Evolutionary conservation across 2,329 filamentous ascomycete species (phyloP).

Genomic region (Aspergillus sp.): DNA sequence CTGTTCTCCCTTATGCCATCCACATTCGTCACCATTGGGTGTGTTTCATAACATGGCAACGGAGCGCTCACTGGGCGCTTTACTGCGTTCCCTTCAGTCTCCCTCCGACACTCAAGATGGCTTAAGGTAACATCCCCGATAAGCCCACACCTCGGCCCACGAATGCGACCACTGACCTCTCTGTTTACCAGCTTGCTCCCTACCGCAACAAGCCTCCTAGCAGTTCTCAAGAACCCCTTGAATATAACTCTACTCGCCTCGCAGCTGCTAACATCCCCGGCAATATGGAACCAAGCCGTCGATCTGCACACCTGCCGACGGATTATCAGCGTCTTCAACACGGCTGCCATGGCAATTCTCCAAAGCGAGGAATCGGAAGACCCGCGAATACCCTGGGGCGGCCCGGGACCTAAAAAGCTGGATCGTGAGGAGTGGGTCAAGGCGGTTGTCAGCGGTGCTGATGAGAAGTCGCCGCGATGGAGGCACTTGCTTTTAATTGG

Average conservation of each 20-base stretch:
- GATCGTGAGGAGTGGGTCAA: conserved; percentile 58
- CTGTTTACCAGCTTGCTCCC: conserved; percentile 50
- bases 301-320: conserved; percentile 56
- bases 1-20: conserved; percentile 7
- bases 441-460: conserved; percentile 59
- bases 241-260: conserved; percentile 62
- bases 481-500: conserved; percentile 79
- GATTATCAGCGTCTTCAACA: conserved; percentile 62
- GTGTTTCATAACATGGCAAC: conserved; percentile 50
- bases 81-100: conserved; percentile 61
- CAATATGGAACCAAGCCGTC: conserved; percentile 58
- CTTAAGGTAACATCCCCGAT: conserved; percentile 47
- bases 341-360: conserved; percentile 55
- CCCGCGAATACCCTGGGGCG: conserved; percentile 32
- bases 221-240: conserved; percentile 58
- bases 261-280: conserved; percentile 58
- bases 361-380: conserved; percentile 46
- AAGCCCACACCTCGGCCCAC: neutral
- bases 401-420: conserved; percentile 52
- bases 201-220: conserved; percentile 47
- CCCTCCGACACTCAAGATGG: conserved; percentile 60
- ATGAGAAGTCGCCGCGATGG: conserved; percentile 69
- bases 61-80: conserved; percentile 60
- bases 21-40: neutral
- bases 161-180: conserved; percentile 13